A percentile compares a stretch with the other conserved stretches of the same genome.
phyloP scores from a whole-genome alignment of 1,284 basidiomycete genomes.

The Microbotryomycetes sp. region DNA sequence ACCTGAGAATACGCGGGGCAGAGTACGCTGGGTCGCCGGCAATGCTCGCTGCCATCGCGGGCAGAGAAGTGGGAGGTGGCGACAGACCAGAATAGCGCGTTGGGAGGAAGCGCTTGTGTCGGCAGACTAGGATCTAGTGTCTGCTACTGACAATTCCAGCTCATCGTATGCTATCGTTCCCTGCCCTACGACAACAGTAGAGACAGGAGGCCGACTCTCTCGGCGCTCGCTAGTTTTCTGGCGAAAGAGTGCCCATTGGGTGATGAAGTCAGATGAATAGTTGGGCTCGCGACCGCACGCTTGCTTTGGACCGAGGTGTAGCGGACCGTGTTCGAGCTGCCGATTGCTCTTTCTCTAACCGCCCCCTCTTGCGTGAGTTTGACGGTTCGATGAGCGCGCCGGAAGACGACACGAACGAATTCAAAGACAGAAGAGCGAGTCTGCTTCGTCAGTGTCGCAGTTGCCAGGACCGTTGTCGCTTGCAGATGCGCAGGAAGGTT shows the following conservation, averaged over 20 bases:
- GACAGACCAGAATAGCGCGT: neutral
- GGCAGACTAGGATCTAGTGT: too few relatives aligned
- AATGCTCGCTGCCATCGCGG: neutral
- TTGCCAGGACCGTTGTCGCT: neutral
- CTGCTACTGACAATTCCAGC: too few relatives aligned
- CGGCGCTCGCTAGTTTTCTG: too few relatives aligned
- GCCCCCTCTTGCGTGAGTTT: neutral
- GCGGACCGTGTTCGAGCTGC: too few relatives aligned
- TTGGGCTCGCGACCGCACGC: too few relatives aligned
- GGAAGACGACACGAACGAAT: neutral
- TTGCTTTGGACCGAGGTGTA: too few relatives aligned
- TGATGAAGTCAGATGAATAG: too few relatives aligned
- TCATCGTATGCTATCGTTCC: too few relatives aligned
- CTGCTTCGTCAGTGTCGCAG: neutral
- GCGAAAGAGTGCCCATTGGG: too few relatives aligned
- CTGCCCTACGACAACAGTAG: too few relatives aligned
- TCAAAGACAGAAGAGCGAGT: neutral
- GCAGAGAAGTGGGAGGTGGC: neutral
- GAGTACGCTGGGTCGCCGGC: constrained; percentile 20
- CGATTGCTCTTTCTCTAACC: neutral
- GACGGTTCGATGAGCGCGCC: neutral
- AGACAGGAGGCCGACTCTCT: too few relatives aligned
- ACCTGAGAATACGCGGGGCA: constrained; percentile 32
- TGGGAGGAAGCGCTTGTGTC: too few relatives aligned
- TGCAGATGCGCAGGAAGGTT: neutral